A percentile compares a stretch with the other conserved stretches of the same genome.
phyloP scores from a whole-genome alignment of 768 basidiomycete genomes.

The Tricholoma saponaceum region DNA sequence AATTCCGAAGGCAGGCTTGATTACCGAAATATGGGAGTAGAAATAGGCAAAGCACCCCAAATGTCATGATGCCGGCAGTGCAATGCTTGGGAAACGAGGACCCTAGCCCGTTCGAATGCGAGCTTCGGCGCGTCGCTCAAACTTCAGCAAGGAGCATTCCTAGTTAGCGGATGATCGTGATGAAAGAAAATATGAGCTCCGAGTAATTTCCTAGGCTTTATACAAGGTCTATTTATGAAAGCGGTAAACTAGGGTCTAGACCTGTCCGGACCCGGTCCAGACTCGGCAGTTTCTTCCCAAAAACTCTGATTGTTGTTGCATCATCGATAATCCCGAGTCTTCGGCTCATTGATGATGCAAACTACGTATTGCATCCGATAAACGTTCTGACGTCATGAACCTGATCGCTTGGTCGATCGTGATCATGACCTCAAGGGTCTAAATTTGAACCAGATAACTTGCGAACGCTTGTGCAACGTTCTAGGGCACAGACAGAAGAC shows the following conservation, averaged over 20 bases:
- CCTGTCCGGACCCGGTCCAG: background rate
- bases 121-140: too few relatives aligned
- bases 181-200: background rate
- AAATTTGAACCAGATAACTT: background rate
- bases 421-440: background rate
- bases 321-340: too few relatives aligned
- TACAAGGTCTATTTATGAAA: background rate
- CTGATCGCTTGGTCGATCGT: background rate
- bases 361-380: too few relatives aligned
- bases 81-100: background rate
- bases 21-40: background rate
- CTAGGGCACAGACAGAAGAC: too few relatives aligned
- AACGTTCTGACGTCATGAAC: background rate
- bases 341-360: too few relatives aligned
- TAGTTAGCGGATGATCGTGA: too few relatives aligned
- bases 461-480: background rate
- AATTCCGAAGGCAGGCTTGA: background rate
- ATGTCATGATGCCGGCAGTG: background rate
- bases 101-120: too few relatives aligned
- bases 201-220: too few relatives aligned
- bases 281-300: background rate
- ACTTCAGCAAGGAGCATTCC: too few relatives aligned
- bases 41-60: background rate
- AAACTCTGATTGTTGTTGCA: too few relatives aligned
- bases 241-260: background rate